Conservation (phyloP, 2,329 filamentous ascomycete species). For the Dothideomycetes sp. region DNA sequence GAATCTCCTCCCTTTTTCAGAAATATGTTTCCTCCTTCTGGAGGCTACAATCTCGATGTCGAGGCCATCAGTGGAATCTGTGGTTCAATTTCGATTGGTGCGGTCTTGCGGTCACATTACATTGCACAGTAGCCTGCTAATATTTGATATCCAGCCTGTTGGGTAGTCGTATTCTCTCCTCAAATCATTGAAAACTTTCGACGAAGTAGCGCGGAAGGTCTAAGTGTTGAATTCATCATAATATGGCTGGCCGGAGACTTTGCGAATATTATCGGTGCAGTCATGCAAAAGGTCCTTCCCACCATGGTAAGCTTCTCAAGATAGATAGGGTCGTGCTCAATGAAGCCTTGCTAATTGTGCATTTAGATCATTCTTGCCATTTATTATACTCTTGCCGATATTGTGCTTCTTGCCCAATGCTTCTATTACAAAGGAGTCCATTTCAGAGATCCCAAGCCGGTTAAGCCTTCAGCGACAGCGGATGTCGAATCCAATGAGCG, state of each 20-base stretch:
- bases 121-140: neutral
- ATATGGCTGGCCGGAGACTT: conserved; percentile 91
- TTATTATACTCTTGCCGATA: conserved; percentile 85
- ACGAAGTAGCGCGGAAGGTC: conserved; percentile 70
- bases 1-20: too few species aligned
- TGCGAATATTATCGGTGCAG: conserved; percentile 90
- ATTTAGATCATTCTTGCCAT: conserved; percentile 71
- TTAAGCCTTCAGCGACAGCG: conserved; percentile 13
- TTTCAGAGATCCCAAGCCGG: conserved; percentile 62
- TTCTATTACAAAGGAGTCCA: conserved; percentile 88
- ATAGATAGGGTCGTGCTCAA: neutral
- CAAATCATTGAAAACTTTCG: conserved; percentile 95
- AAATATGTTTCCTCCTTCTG: conserved; percentile 42
- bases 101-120: neutral
- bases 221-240: conserved; percentile 84
- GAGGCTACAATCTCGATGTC: conserved; percentile 61
- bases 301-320: conserved; percentile 58
- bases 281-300: conserved; percentile 81
- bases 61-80: conserved; percentile 88
- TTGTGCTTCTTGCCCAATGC: conserved; percentile 78
- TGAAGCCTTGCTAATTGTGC: conserved; percentile 1
- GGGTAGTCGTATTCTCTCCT: conserved; percentile 95
- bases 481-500: conserved; percentile 20
- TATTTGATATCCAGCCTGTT: conserved; percentile 57
- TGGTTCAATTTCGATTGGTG: conserved; percentile 76